Evolutionary conservation across 768 basidiomycete species (phyloP).

Genomic region (Amanita subjunquillea): DNA sequence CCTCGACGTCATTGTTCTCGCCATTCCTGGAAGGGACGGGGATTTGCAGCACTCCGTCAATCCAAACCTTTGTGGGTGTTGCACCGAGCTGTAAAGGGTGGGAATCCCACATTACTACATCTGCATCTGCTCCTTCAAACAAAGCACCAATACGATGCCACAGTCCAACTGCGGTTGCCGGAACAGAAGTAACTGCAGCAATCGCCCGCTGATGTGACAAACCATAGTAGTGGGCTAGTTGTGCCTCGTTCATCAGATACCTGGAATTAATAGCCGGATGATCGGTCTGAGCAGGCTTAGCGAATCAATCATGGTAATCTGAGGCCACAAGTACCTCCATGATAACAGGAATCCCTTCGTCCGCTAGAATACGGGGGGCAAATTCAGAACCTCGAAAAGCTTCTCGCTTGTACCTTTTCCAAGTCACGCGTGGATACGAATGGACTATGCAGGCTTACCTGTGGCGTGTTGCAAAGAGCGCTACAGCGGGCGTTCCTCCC

Average conservation of each 20-base stretch:
- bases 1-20: slow-evolving; percentile 28
- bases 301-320: not conserved
- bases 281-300: slow-evolving; percentile 31
- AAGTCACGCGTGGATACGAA: not conserved
- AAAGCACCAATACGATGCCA: slow-evolving; percentile 67
- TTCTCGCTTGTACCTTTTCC: slow-evolving; percentile 31
- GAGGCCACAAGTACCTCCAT: slow-evolving; percentile 48
- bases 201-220: slow-evolving; percentile 49
- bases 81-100: slow-evolving; percentile 70
- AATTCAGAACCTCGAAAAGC: slow-evolving; percentile 69
- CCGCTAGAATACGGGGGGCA: slow-evolving; percentile 65
- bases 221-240: slow-evolving; percentile 61
- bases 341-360: slow-evolving; percentile 59
- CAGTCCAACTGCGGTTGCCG: slow-evolving; percentile 59
- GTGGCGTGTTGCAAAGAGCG: slow-evolving; percentile 74
- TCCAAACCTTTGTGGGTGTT: slow-evolving; percentile 68
- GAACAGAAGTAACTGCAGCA: slow-evolving; percentile 53
- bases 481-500: slow-evolving; percentile 57
- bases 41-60: slow-evolving; percentile 77
- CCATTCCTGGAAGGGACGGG: slow-evolving; percentile 29
- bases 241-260: slow-evolving; percentile 63
- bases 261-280: slow-evolving; percentile 53
- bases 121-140: slow-evolving; percentile 45
- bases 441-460: slow-evolving; percentile 24
- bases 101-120: slow-evolving; percentile 69